phyloP scores from a whole-genome alignment of 306 rosid species.

The Crotalaria pallida region DNA sequence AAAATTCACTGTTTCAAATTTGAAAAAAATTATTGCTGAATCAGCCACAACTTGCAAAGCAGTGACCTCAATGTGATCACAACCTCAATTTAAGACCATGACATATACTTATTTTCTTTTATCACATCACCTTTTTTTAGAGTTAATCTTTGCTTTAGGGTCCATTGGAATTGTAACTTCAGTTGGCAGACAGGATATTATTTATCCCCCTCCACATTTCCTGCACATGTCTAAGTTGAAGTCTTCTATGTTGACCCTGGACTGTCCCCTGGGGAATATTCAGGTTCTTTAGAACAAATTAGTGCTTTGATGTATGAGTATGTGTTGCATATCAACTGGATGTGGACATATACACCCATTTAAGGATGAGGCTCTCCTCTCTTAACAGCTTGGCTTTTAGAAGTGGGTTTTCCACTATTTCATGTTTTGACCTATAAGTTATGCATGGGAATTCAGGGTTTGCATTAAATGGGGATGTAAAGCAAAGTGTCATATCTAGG shows the following conservation, averaged over 20 bases:
- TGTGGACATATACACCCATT: background rate
- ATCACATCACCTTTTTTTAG: background rate
- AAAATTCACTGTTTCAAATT: background rate
- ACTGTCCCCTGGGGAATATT: background rate
- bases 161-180: background rate
- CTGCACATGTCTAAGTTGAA: background rate
- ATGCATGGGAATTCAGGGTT: background rate
- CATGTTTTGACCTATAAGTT: background rate
- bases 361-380: background rate
- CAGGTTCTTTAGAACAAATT: background rate
- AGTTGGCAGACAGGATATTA: background rate
- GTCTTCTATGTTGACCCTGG: background rate
- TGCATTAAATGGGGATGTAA: background rate
- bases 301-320: background rate
- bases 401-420: background rate
- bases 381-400: slow-evolving; percentile 2
- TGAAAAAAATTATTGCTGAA: background rate
- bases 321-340: background rate
- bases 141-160: background rate
- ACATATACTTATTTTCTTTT: background rate
- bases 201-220: background rate
- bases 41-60: background rate
- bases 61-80: background rate
- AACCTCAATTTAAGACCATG: background rate
- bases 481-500: background rate